A percentile compares a stretch with the other conserved stretches of the same genome.
Conservation (phyloP, 352 stramenopile species). For the Globisporangium nodosum region DNA sequence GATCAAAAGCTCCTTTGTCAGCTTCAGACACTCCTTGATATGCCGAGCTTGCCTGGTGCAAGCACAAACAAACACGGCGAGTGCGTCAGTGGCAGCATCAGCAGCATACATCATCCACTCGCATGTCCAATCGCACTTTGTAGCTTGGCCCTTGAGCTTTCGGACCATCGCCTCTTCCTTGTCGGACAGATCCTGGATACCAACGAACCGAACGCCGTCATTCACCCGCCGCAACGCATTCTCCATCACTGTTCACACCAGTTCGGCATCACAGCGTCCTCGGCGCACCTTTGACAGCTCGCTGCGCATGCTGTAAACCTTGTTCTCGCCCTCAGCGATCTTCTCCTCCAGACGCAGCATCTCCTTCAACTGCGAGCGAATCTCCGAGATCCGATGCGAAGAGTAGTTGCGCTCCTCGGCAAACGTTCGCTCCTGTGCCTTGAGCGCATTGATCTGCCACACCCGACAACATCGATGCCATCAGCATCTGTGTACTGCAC, state of each 20-base stretch:
- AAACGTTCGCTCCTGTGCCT: constrained; percentile 59
- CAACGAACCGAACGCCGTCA: neutral
- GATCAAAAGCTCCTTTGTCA: constrained; percentile 46
- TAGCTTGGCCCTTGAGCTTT: constrained; percentile 63
- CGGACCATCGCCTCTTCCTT: constrained; percentile 71
- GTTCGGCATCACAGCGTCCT: neutral
- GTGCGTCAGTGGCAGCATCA: constrained; percentile 3
- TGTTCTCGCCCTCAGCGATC: constrained; percentile 63
- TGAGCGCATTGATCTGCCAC: constrained; percentile 46
- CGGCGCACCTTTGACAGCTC: constrained; percentile 37
- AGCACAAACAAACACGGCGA: constrained; percentile 1
- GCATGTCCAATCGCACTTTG: constrained; percentile 40
- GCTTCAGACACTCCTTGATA: constrained; percentile 48
- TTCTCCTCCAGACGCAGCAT: constrained; percentile 74
- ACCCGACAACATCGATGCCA: neutral
- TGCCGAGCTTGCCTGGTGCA: constrained; percentile 54
- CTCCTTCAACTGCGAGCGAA: constrained; percentile 57
- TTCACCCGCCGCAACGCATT: neutral
- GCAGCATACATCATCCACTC: neutral
- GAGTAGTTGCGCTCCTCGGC: constrained; percentile 51
- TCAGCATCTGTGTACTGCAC: neutral
- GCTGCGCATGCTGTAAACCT: constrained; percentile 60
- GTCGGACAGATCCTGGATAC: constrained; percentile 56
- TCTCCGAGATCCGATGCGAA: constrained; percentile 58
- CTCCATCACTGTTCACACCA: neutral